These are phyloP conservation scores for Cenchrus americanus DNA, from an alignment of 176 grass and related monocot genomes.

Conservation along the genomic window DNA sequence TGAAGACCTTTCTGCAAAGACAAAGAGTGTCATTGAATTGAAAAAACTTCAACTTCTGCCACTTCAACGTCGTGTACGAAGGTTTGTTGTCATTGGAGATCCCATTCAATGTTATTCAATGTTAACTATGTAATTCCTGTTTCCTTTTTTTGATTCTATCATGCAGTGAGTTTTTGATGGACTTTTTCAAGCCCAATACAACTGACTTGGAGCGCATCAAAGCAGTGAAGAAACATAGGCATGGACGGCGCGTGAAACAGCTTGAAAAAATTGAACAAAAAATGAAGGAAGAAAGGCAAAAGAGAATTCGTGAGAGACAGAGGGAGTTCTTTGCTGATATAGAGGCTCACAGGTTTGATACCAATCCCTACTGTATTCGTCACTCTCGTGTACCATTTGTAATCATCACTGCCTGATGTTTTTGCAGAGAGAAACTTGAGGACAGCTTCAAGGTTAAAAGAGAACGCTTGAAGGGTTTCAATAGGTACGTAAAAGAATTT, in stretches of 20 bases:
- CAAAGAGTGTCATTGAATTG: conserved; percentile 95
- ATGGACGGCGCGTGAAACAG: conserved; percentile 92
- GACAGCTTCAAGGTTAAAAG: conserved; percentile 92
- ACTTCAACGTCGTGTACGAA: conserved; percentile 83
- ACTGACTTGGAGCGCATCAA: conserved; percentile 83
- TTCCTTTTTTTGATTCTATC: conserved; percentile 44
- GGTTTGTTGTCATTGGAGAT: conserved; percentile 52
- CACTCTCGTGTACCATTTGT: conserved; percentile 27
- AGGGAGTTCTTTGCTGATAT: conserved; percentile 98
- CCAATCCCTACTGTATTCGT: background rate
- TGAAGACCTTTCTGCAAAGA: conserved; percentile 90
- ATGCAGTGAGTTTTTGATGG: conserved; percentile 89
- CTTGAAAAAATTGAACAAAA: conserved; percentile 99
- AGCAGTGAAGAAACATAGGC: conserved; percentile 84
- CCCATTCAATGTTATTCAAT: background rate
- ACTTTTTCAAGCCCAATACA: conserved; percentile 90
- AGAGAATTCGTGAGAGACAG: conserved; percentile 92
- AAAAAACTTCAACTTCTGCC: conserved; percentile 99
- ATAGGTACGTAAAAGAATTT: conserved; percentile 88
- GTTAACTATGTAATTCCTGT: conserved; percentile 16
- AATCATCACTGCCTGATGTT: conserved; percentile 17
- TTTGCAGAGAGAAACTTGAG: conserved; percentile 85
- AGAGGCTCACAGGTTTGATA: conserved; percentile 82
- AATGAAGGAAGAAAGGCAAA: conserved; percentile 99
- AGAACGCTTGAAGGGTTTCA: conserved; percentile 88